Conservation (phyloP, 495 filamentous ascomycete species). For the Cercophora newfieldiana region DNA sequence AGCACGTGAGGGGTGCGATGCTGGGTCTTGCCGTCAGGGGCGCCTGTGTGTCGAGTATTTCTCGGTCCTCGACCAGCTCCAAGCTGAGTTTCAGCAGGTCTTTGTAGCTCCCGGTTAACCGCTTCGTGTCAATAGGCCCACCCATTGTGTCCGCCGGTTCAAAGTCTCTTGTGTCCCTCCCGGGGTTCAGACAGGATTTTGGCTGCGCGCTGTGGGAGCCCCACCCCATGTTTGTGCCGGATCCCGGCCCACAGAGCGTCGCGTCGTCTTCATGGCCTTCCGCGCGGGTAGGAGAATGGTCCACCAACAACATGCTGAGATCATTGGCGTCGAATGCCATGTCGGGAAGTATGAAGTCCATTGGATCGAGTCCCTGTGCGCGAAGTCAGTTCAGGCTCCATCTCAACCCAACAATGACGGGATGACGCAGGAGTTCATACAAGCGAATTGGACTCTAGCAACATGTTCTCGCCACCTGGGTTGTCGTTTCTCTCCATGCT, state of each 20-base stretch:
- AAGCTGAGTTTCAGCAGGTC: constrained; percentile 13
- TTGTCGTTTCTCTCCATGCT: neutral
- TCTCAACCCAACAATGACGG: too few relatives aligned
- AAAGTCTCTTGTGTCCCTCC: neutral
- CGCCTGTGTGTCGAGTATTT: constrained; percentile 11
- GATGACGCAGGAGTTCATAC: neutral
- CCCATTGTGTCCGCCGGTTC: neutral
- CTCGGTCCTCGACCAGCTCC: constrained; percentile 13
- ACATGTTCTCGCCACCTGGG: neutral
- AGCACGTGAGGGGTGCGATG: constrained; percentile 6
- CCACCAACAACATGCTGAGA: neutral
- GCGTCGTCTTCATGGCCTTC: constrained; percentile 9
- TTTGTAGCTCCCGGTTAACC: constrained; percentile 3
- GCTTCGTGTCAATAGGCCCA: constrained; percentile 2
- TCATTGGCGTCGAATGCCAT: constrained; percentile 12
- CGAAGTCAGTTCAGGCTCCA: neutral
- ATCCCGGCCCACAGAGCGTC: constrained; percentile 6
- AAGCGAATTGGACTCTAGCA: neutral
- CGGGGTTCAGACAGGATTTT: neutral
- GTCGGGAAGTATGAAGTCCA: constrained; percentile 14
- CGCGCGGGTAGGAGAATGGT: constrained; percentile 2
- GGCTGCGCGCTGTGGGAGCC: neutral
- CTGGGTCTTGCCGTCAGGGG: constrained; percentile 3
- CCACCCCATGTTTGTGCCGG: constrained; percentile 1
- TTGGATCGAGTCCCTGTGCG: constrained; percentile 5